phyloP scores from a whole-genome alignment of 2,329 filamentous ascomycete species.

The Pyricularia sp. region DNA sequence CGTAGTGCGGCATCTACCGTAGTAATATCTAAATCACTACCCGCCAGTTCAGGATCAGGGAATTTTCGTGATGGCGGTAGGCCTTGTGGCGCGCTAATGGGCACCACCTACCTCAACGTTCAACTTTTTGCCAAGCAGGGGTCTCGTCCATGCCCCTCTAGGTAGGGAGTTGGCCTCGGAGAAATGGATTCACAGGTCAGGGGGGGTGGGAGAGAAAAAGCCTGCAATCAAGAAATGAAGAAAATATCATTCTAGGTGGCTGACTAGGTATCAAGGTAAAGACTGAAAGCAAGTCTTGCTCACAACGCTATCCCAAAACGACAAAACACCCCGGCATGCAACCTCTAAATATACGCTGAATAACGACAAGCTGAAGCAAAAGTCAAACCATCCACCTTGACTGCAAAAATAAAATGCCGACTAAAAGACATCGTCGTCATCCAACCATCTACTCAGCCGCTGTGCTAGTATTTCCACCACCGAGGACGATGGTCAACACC shows the following conservation, averaged over 20 bases:
- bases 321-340: background rate
- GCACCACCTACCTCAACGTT: background rate
- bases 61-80: background rate
- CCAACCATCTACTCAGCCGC: background rate
- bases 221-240: background rate
- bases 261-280: background rate
- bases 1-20: background rate
- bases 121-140: background rate
- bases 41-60: background rate
- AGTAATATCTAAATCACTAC: background rate
- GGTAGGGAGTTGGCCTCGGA: background rate
- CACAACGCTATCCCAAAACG: background rate
- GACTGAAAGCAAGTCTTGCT: background rate
- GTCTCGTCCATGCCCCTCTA: too few species aligned
- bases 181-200: background rate
- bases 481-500: slow-evolving; percentile 47
- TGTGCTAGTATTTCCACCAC: slow-evolving; percentile 23
- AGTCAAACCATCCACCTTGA: background rate
- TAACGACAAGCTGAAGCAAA: background rate
- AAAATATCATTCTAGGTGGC: background rate
- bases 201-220: background rate
- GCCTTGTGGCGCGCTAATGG: background rate
- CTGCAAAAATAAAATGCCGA: background rate
- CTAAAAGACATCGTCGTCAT: background rate
- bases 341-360: background rate